Evolutionary conservation across 2,329 filamentous ascomycete species (phyloP), one percentile per base, ranked within the genome.

Genomic region (Dactylellina drechsleri): DNA sequence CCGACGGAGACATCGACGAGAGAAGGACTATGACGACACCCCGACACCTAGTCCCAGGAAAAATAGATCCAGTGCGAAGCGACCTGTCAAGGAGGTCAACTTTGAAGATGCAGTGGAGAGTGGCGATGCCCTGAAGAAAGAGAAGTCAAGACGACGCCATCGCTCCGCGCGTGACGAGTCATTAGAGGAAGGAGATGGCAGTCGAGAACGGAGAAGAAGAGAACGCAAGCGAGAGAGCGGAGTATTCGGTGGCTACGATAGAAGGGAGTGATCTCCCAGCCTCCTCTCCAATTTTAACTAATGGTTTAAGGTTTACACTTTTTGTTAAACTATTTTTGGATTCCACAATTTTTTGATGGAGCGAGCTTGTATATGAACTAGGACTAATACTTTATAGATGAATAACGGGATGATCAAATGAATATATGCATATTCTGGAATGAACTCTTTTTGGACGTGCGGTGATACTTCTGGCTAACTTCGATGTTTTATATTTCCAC

Each of bases 41-140:
- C 62, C 62, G 40, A 74, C 70, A 6, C 70, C 70, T 3, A 74
- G 62, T 10, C 70, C 70, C 16, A 66, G 58, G n/a, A 66, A 66
- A 31, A 57, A 58, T n/a, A 47, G 31, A 16, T 40, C 15, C 13
- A 16, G 43, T n/a, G 56, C 47, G 23, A 74, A 74, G 36, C 18
- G 70, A 28, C 41, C 56, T 12, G 70, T 67, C n/a, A 73, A 73
- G 16, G 68, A 73, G 20, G 68, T 73, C 31, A 74, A 74, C 45
- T 74, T 74, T 64, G 70, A 74, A 54, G 70, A 74, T 28, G 70
- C 70, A 23, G 70, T 74, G 18, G 70, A 74, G 47, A 74, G 70
- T 20, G 70, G 70, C 18, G 70, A 74, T 40, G 70, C 70, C 4
- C 62, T 54, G 13, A 74, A 74, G 62, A 67, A 62, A 41, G 70